Evolutionary conservation across 257 asterid genomes (phyloP).

Genomic region (Gentiana straminea): DNA sequence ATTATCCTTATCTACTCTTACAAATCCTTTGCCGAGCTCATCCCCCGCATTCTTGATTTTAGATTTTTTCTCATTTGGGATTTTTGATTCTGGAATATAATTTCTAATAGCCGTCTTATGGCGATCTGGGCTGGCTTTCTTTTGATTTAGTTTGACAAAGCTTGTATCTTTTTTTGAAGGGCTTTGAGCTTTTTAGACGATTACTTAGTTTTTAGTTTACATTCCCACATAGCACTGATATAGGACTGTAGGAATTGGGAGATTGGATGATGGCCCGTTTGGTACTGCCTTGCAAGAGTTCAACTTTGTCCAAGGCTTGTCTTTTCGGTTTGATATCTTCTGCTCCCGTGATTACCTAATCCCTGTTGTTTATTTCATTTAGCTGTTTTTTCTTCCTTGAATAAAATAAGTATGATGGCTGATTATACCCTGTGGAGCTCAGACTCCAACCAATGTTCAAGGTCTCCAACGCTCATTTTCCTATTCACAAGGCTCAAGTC

Average conservation of each 20-base stretch:
- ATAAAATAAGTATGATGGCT: neutral
- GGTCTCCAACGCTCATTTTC: too few relatives aligned
- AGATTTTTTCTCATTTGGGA: slow-evolving; percentile 3
- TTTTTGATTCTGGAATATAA: slow-evolving; percentile 3
- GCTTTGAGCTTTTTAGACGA: neutral
- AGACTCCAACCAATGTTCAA: neutral
- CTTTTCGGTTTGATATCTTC: slow-evolving; percentile 75
- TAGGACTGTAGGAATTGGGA: slow-evolving; percentile 23
- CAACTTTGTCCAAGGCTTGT: slow-evolving; percentile 68
- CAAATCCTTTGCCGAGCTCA: slow-evolving; percentile 12
- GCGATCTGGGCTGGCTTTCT: slow-evolving; percentile 13
- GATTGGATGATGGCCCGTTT: slow-evolving; percentile 66
- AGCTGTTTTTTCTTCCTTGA: neutral
- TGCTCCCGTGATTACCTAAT: slow-evolving; percentile 58
- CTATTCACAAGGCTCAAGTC: neutral
- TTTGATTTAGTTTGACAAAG: slow-evolving; percentile 10
- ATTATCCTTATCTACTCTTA: slow-evolving; percentile 22
- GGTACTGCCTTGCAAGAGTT: slow-evolving; percentile 71
- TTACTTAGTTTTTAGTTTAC: slow-evolving; percentile 10
- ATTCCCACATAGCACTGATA: slow-evolving; percentile 8
- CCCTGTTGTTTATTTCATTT: slow-evolving; percentile 11
- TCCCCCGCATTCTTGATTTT: slow-evolving; percentile 6
- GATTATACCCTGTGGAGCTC: neutral
- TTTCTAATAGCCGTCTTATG: slow-evolving; percentile 8
- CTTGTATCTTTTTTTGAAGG: slow-evolving; percentile 3